Conservation (phyloP, 2,329 filamentous ascomycete species). For the Chaetomium olivaceum region DNA sequence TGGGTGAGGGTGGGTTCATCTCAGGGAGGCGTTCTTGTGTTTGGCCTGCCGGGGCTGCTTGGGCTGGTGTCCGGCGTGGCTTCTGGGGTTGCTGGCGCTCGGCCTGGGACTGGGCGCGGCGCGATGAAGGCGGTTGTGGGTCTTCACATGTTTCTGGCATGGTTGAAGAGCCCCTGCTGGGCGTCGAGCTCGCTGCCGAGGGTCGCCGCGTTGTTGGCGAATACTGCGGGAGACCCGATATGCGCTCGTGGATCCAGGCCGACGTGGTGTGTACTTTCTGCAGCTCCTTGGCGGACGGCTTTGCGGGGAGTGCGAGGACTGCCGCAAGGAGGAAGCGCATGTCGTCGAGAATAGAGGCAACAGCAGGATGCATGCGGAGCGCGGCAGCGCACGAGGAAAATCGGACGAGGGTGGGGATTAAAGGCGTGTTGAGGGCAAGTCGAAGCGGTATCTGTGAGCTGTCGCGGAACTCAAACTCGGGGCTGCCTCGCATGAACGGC, state of each 20-base stretch:
- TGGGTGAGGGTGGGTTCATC: background rate
- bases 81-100: constrained; percentile 1
- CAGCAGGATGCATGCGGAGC: constrained; percentile 48
- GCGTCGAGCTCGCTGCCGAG: constrained; percentile 1
- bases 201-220: background rate
- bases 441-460: constrained; percentile 44
- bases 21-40: background rate
- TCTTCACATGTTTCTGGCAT: background rate
- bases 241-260: constrained; percentile 43
- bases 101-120: background rate
- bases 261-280: constrained; percentile 44
- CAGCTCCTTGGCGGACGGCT: constrained; percentile 41
- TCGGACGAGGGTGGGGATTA: constrained; percentile 45
- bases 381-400: constrained; percentile 46
- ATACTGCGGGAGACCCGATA: constrained; percentile 32
- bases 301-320: constrained; percentile 43
- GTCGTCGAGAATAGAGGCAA: constrained; percentile 53
- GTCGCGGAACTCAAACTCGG: constrained; percentile 47
- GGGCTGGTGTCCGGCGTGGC: constrained; percentile 4
- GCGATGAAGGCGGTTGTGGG: background rate
- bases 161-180: background rate
- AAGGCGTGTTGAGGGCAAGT: constrained; percentile 49
- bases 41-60: background rate
- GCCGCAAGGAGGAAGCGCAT: constrained; percentile 50
- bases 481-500: constrained; percentile 44